Percentiles rank a stretch among this genome's conserved stretches.
Evolutionary conservation across 345 rosid species (phyloP).

Genomic region (Syzygium oleosum): DNA sequence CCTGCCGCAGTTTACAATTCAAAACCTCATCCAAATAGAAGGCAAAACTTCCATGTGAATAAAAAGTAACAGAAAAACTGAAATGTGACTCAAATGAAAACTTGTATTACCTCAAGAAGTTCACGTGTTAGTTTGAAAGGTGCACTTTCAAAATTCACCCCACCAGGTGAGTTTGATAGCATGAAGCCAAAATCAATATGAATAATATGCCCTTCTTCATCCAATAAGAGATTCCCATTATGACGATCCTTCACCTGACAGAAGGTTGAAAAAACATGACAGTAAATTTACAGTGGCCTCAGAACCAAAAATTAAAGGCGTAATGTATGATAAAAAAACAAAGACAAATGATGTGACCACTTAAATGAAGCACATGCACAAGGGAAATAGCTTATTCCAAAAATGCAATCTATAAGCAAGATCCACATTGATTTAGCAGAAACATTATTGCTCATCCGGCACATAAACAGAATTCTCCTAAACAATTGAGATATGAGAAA

Average conservation of each 20-base stretch:
- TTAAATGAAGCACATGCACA: not conserved
- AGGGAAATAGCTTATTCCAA: not conserved
- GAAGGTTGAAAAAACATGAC: not conserved
- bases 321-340: not conserved
- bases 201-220: constrained; percentile 98
- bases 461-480: not conserved
- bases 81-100: not conserved
- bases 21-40: not conserved
- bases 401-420: not conserved
- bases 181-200: constrained; percentile 99
- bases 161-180: constrained; percentile 99
- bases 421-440: not conserved
- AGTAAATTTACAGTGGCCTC: not conserved
- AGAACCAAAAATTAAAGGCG: not conserved
- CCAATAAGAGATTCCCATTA: constrained; percentile 91
- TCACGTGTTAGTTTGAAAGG: constrained; percentile 99
- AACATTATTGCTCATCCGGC: not conserved
- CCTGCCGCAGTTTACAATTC: constrained; percentile 30
- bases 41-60: not conserved
- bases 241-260: constrained; percentile 90
- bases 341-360: not conserved
- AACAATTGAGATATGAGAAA: not conserved
- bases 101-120: constrained; percentile 74
- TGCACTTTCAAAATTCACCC: constrained; percentile 99
- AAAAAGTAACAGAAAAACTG: not conserved